Percentiles rank a stretch among this genome's conserved stretches.
These are phyloP conservation scores for Ammopiptanthus mongolicus DNA, from an alignment of 306 rosid species.

Conservation along the genomic window DNA sequence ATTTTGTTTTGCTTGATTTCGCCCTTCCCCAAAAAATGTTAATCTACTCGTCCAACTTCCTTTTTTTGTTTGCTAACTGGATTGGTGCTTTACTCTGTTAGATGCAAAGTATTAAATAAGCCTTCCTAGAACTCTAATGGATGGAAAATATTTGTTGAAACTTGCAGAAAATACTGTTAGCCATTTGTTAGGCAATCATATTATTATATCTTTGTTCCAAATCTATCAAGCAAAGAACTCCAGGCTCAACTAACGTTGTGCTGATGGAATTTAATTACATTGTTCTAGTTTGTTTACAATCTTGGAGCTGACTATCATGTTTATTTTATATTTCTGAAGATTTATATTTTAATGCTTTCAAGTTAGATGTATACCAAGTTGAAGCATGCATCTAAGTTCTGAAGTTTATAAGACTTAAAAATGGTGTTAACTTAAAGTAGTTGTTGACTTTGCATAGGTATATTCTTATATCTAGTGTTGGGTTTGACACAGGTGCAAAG, in stretches of 20 bases:
- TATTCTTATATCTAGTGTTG: neutral
- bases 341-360: conserved; percentile 1
- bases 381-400: neutral
- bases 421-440: neutral
- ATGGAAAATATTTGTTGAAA: neutral
- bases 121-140: neutral
- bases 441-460: neutral
- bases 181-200: neutral
- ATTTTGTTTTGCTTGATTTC: neutral
- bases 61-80: neutral
- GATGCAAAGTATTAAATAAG: neutral
- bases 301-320: neutral
- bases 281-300: neutral
- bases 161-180: neutral
- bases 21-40: neutral
- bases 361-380: conserved; percentile 3
- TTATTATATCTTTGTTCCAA: neutral
- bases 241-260: neutral
- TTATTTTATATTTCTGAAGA: neutral
- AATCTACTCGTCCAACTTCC: neutral
- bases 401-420: neutral
- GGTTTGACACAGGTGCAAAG: conserved; percentile 57
- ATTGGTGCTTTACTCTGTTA: neutral
- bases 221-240: neutral
- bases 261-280: neutral